These are phyloP conservation scores for Malassezia dermatis DNA, from an alignment of 1,284 basidiomycete species.

Conservation along the genomic window DNA sequence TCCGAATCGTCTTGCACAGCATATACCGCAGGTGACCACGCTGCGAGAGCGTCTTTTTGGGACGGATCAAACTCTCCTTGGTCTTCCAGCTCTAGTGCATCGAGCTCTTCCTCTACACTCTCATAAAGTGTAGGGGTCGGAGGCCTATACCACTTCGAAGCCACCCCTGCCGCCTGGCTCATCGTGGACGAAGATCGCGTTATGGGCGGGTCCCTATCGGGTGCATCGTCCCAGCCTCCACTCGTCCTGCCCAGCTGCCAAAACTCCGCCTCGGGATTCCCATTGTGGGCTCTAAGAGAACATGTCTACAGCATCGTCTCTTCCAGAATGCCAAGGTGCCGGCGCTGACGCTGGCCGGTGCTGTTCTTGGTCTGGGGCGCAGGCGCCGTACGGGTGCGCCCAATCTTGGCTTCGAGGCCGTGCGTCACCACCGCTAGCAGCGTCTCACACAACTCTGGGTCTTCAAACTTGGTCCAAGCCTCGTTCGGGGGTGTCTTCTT, in stretches of 20 bases:
- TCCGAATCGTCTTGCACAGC: slow-evolving; percentile 18
- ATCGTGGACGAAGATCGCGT: neutral
- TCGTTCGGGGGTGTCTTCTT: neutral
- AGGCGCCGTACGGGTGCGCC: slow-evolving; percentile 1
- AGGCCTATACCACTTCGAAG: slow-evolving; percentile 14
- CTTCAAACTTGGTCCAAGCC: slow-evolving; percentile 13
- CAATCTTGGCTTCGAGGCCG: slow-evolving; percentile 9
- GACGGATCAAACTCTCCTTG: neutral
- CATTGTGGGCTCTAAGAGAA: neutral
- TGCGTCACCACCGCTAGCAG: slow-evolving; percentile 5
- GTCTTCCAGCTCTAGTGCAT: slow-evolving; percentile 7
- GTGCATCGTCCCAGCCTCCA: neutral
- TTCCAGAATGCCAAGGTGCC: slow-evolving; percentile 10
- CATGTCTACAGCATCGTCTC: slow-evolving; percentile 16
- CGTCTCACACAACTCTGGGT: slow-evolving; percentile 2
- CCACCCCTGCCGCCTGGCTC: neutral
- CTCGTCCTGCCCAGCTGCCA: neutral
- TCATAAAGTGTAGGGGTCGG: slow-evolving; percentile 10
- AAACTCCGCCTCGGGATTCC: neutral
- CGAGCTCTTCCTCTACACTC: slow-evolving; percentile 10
- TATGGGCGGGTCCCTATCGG: neutral
- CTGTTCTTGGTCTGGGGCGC: neutral
- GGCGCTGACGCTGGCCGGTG: slow-evolving; percentile 9
- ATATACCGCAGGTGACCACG: slow-evolving; percentile 6
- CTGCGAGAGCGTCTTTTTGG: neutral